These are phyloP conservation scores for Apiosordaria backusii DNA, from an alignment of 495 filamentous ascomycete genomes.

Conservation along the genomic window DNA sequence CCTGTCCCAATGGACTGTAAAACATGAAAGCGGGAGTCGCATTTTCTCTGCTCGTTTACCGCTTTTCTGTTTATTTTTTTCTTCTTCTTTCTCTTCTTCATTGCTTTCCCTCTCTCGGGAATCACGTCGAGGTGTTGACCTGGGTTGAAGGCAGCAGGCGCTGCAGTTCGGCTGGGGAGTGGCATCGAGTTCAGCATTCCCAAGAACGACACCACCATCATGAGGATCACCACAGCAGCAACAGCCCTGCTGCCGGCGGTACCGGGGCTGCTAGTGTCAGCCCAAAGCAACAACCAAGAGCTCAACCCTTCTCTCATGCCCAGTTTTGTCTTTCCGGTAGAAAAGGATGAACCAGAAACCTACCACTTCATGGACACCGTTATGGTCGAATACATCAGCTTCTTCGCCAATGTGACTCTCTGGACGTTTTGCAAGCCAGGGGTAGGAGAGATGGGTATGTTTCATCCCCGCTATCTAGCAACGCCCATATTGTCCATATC, in stretches of 20 bases:
- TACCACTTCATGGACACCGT: constrained; percentile 17
- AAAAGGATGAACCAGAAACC: background rate
- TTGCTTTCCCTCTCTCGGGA: too few relatives aligned
- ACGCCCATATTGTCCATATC: background rate
- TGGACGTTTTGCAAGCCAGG: constrained; percentile 12
- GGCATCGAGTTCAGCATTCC: background rate
- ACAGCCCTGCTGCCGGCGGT: background rate
- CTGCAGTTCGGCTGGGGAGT: background rate
- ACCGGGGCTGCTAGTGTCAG: background rate
- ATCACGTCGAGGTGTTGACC: too few relatives aligned
- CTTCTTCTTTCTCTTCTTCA: too few relatives aligned
- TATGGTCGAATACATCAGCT: constrained; percentile 9
- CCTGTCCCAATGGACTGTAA: too few relatives aligned
- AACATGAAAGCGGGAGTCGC: too few relatives aligned
- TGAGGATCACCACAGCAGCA: background rate
- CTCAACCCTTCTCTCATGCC: background rate
- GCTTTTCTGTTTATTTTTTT: too few relatives aligned
- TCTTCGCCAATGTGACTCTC: background rate
- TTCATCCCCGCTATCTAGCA: background rate
- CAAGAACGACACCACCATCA: background rate
- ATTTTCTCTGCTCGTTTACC: too few relatives aligned
- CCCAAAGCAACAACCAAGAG: background rate
- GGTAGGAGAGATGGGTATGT: background rate
- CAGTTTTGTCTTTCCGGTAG: background rate
- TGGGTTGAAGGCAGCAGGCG: background rate